Conservation (phyloP, 768 basidiomycete genomes). For the Filobasidium floriforme region DNA sequence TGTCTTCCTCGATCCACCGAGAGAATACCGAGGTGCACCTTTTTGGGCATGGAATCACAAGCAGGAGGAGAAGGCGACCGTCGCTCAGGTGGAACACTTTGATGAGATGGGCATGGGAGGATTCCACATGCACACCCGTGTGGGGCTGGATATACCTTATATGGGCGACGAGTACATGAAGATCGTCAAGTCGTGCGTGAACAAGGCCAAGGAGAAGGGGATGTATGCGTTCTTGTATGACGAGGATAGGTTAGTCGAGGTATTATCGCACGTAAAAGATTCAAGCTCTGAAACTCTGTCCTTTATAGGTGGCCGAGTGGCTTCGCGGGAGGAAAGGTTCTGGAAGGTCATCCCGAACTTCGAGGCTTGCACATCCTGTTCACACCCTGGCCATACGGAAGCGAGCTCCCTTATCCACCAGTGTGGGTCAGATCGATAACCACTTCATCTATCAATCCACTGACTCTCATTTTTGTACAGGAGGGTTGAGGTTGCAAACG, state of each 20-base stretch:
- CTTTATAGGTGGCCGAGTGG: conserved; percentile 32
- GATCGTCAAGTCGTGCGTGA: conserved; percentile 27
- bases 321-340: conserved; percentile 29
- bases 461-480: neutral
- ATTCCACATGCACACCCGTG: conserved; percentile 33
- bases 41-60: conserved; percentile 33
- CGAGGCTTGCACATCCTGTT: conserved; percentile 27
- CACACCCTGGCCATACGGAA: conserved; percentile 30
- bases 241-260: conserved; percentile 28
- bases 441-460: neutral
- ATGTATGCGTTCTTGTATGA: conserved; percentile 36
- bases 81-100: neutral
- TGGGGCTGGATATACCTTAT: conserved; percentile 33
- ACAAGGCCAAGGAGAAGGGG: conserved; percentile 29
- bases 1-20: conserved; percentile 25
- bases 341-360: conserved; percentile 31
- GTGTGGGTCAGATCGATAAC: neutral
- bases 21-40: conserved; percentile 31
- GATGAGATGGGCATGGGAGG: conserved; percentile 14
- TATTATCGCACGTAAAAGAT: neutral
- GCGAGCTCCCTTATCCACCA: conserved; percentile 14
- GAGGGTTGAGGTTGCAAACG: conserved; percentile 1
- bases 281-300: neutral
- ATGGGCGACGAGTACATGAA: conserved; percentile 34
- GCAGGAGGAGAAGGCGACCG: conserved; percentile 22